These are phyloP conservation scores for Rubia occidens DNA, from an alignment of 305 asterid genomes.

Conservation along the genomic window DNA sequence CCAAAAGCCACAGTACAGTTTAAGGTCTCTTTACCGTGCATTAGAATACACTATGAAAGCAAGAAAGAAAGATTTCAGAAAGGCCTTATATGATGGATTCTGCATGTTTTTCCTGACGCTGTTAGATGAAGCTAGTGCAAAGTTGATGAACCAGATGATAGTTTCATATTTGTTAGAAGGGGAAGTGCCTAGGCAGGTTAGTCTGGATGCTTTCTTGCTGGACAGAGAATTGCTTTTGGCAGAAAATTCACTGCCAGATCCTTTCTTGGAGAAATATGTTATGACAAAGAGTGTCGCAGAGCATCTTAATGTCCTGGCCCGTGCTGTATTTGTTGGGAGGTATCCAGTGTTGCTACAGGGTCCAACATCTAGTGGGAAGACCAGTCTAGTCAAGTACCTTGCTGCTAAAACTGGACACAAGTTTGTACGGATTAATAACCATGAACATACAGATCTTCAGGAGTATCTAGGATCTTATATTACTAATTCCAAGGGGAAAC, in stretches of 20 bases:
- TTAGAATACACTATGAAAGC: conserved; percentile 68
- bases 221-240: conserved; percentile 16
- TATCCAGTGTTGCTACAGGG: conserved; percentile 96
- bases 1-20: conserved; percentile 95
- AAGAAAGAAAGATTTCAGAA: conserved; percentile 38
- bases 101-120: conserved; percentile 74
- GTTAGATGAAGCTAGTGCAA: conserved; percentile 68
- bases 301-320: conserved; percentile 70
- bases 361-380: conserved; percentile 98
- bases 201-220: conserved; percentile 44
- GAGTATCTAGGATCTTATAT: conserved; percentile 93
- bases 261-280: conserved; percentile 45
- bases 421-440: conserved; percentile 90
- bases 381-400: conserved; percentile 88
- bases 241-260: conserved; percentile 26
- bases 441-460: conserved; percentile 97
- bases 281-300: conserved; percentile 64
- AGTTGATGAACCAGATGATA: conserved; percentile 51
- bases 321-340: conserved; percentile 66
- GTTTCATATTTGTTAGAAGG: conserved; percentile 46
- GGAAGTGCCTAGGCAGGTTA: conserved; percentile 30
- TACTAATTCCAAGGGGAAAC: conserved; percentile 84
- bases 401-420: conserved; percentile 74
- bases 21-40: conserved; percentile 90
- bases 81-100: conserved; percentile 85